A percentile compares a stretch with the other conserved stretches of the same genome.
These are phyloP conservation scores for Arctostaphylos glauca DNA, from an alignment of 148 eudicot species.

Conservation along the genomic window DNA sequence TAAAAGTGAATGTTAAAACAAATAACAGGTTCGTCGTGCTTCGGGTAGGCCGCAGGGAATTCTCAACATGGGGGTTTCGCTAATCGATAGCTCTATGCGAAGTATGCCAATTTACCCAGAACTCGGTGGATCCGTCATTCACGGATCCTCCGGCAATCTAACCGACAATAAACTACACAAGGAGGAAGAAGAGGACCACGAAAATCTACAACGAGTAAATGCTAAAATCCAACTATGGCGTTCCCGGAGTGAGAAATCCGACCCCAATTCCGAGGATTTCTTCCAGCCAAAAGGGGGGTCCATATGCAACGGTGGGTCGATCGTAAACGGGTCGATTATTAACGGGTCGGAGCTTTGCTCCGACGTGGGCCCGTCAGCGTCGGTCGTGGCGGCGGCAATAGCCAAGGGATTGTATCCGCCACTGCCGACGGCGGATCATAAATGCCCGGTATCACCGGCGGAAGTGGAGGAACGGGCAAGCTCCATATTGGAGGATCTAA, in stretches of 20 bases:
- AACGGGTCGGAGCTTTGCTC: constrained; percentile 18
- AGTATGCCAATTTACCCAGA: background rate
- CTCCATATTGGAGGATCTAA: constrained; percentile 29
- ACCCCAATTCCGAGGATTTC: background rate
- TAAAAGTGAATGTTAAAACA: too few relatives aligned
- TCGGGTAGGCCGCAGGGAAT: constrained; percentile 33
- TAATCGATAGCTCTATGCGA: constrained; percentile 7
- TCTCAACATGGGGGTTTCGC: constrained; percentile 22
- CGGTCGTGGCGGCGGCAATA: constrained; percentile 27
- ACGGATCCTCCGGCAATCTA: too few relatives aligned
- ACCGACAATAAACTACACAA: background rate
- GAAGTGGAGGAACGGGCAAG: constrained; percentile 17
- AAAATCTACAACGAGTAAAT: background rate
- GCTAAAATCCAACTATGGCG: constrained; percentile 7
- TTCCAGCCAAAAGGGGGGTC: background rate
- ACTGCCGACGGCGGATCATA: background rate
- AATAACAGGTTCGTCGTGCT: constrained; percentile 22
- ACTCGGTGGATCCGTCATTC: background rate
- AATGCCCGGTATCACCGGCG: background rate
- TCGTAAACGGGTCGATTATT: background rate
- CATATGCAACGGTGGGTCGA: background rate
- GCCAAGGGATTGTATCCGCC: constrained; percentile 13
- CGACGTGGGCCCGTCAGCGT: constrained; percentile 23
- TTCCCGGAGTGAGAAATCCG: background rate
- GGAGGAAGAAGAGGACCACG: background rate